phyloP scores from a whole-genome alignment of 495 filamentous ascomycete genomes.

The Pyrenula massariospora region DNA sequence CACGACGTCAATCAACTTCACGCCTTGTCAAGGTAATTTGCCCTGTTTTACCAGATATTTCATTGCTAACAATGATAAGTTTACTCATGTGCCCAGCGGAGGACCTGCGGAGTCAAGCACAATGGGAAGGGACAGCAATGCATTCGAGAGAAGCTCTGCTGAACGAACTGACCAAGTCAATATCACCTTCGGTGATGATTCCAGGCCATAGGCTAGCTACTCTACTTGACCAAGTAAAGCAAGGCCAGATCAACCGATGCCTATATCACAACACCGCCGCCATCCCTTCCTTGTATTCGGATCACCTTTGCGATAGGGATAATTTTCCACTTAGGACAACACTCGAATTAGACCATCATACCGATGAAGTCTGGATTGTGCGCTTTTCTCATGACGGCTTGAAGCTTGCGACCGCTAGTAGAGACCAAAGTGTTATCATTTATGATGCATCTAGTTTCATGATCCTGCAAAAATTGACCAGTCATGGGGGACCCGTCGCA shows the following conservation, averaged over 20 bases:
- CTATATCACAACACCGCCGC: slow-evolving; percentile 76
- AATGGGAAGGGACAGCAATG: slow-evolving; percentile 79
- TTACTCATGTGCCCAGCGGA: slow-evolving; percentile 82
- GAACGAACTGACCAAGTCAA: slow-evolving; percentile 73
- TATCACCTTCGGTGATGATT: slow-evolving; percentile 97
- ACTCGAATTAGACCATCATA: slow-evolving; percentile 59
- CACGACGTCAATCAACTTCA: slow-evolving; percentile 66
- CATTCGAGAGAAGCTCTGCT: slow-evolving; percentile 66
- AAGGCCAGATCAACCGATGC: slow-evolving; percentile 69
- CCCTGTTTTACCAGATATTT: neutral
- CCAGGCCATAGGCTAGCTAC: slow-evolving; percentile 83
- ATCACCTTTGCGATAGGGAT: slow-evolving; percentile 71
- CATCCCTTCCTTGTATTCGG: slow-evolving; percentile 74
- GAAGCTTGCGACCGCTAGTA: slow-evolving; percentile 70
- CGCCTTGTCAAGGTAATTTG: slow-evolving; percentile 62
- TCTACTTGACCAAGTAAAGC: slow-evolving; percentile 73
- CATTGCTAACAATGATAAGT: slow-evolving; percentile 26
- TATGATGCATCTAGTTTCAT: slow-evolving; percentile 67
- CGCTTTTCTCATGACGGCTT: slow-evolving; percentile 83
- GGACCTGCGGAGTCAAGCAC: slow-evolving; percentile 67
- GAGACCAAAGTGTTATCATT: slow-evolving; percentile 62
- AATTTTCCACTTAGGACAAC: slow-evolving; percentile 64
- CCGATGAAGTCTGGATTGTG: slow-evolving; percentile 82
- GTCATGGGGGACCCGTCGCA: slow-evolving; percentile 55
- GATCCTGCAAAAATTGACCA: slow-evolving; percentile 48